These are phyloP conservation scores for Penstemon newberryi DNA, from an alignment of 257 asterid species.

Conservation along the genomic window DNA sequence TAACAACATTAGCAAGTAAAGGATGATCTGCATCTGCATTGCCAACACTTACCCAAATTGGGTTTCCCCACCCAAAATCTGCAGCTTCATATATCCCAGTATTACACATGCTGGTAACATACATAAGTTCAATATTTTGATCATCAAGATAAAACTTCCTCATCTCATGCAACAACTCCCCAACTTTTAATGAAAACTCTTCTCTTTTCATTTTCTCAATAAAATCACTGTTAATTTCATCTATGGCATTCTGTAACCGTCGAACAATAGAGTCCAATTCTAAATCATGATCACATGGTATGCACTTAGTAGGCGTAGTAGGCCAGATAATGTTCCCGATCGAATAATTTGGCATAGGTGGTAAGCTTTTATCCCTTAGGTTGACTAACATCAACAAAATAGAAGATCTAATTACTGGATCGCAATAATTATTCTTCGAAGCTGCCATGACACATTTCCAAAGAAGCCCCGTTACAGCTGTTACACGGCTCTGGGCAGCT, in stretches of 20 bases:
- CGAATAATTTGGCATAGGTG: no score
- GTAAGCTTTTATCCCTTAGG: no score
- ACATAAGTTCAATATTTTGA: not conserved
- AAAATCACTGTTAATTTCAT: not conserved
- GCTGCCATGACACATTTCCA: conserved; percentile 12
- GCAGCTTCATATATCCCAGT: not conserved
- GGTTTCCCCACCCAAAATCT: conserved; percentile 24
- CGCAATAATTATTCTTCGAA: not conserved
- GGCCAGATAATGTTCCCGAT: no score
- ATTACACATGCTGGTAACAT: not conserved
- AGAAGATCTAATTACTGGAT: no score
- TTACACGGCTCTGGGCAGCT: not conserved
- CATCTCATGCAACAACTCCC: not conserved
- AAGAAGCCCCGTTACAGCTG: conserved; percentile 6
- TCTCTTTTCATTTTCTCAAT: not conserved
- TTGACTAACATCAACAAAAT: no score
- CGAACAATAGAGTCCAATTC: conserved; percentile 1
- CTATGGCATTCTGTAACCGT: not conserved
- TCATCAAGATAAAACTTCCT: not conserved
- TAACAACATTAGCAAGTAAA: not conserved
- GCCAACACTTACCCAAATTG: not conserved
- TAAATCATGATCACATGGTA: not conserved
- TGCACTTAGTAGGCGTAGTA: not conserved
- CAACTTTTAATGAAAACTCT: not conserved
- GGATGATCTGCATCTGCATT: not conserved